A percentile compares a stretch with the other conserved stretches of the same genome.
phyloP scores from a whole-genome alignment of 192 early-diverging fungal genomes.

The Coemansia sp. region DNA sequence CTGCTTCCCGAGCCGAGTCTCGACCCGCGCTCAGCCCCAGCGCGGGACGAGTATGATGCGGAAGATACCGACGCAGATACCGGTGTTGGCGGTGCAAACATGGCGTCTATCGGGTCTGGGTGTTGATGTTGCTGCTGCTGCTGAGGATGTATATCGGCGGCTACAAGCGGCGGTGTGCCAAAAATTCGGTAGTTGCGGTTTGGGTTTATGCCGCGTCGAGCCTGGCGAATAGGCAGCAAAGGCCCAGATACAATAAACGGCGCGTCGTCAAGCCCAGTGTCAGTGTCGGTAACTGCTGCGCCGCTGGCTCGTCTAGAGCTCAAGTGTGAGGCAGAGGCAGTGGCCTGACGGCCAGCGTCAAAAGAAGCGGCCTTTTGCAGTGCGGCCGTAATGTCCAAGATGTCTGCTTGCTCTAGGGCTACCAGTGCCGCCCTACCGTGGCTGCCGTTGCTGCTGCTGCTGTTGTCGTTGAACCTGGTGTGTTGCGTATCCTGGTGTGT shows the following conservation, averaged over 20 bases:
- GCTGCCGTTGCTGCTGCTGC: not conserved
- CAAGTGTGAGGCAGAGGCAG: not conserved
- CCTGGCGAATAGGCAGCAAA: constrained; percentile 50
- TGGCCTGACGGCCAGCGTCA: constrained; percentile 9
- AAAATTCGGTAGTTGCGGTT: constrained; percentile 54
- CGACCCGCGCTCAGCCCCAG: constrained; percentile 10
- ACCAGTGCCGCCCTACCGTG: constrained; percentile 11
- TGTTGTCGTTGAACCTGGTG: constrained; percentile 4
- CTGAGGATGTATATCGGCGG: constrained; percentile 18
- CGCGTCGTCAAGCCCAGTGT: constrained; percentile 29
- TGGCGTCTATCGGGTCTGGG: constrained; percentile 16
- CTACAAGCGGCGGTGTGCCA: constrained; percentile 29
- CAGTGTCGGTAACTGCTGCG: not conserved
- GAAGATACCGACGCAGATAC: constrained; percentile 47
- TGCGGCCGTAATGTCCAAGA: not conserved
- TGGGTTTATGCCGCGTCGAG: constrained; percentile 35
- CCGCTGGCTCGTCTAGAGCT: not conserved
- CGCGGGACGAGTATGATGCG: constrained; percentile 38
- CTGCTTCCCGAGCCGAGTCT: constrained; percentile 29
- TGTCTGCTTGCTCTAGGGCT: constrained; percentile 12
- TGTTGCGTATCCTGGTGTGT: constrained; percentile 22
- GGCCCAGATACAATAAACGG: constrained; percentile 51
- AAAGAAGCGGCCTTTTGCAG: constrained; percentile 24
- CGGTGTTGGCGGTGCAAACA: constrained; percentile 47
- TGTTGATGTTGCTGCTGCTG: constrained; percentile 12